phyloP scores from a whole-genome alignment of 169 alveolate genomes.

The Eimeria zaria region DNA sequence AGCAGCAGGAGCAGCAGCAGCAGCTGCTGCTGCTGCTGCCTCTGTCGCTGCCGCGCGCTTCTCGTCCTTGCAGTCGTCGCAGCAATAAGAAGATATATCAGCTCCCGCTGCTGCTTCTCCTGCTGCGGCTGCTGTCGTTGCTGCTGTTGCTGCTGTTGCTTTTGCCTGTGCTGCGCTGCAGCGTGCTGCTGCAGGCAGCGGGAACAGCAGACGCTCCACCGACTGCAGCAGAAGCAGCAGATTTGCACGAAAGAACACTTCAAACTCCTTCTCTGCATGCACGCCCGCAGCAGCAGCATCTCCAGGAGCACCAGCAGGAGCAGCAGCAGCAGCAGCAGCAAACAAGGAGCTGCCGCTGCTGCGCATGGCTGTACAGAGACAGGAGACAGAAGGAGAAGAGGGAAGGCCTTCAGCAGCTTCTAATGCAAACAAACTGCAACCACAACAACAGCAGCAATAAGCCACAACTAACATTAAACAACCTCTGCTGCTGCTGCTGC shows the following conservation, averaged over 20 bases:
- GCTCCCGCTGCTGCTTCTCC: slow-evolving; percentile 32
- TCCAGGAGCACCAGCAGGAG: neutral
- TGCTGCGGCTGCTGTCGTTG: slow-evolving; percentile 25
- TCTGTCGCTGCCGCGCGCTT: slow-evolving; percentile 33
- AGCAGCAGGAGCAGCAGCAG: slow-evolving; percentile 46
- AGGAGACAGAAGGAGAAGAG: neutral
- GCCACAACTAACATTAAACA: neutral
- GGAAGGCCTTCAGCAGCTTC: slow-evolving; percentile 41
- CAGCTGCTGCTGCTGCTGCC: slow-evolving; percentile 37
- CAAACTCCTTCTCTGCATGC: slow-evolving; percentile 19
- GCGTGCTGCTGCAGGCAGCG: slow-evolving; percentile 10
- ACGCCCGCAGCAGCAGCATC: neutral
- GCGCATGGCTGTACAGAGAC: slow-evolving; percentile 3
- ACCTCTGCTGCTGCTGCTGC: neutral
- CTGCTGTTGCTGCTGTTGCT: slow-evolving; percentile 53
- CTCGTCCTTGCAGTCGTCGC: neutral
- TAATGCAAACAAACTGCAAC: slow-evolving; percentile 22
- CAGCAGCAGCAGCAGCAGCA: slow-evolving; percentile 34
- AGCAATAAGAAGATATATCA: neutral
- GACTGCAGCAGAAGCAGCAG: slow-evolving; percentile 62
- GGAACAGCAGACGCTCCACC: slow-evolving; percentile 5
- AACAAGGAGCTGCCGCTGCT: neutral
- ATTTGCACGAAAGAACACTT: neutral
- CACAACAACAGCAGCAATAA: neutral
- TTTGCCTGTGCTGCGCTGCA: neutral